Conservation (phyloP, 345 rosid species). For the Orychophragmus violaceus region DNA sequence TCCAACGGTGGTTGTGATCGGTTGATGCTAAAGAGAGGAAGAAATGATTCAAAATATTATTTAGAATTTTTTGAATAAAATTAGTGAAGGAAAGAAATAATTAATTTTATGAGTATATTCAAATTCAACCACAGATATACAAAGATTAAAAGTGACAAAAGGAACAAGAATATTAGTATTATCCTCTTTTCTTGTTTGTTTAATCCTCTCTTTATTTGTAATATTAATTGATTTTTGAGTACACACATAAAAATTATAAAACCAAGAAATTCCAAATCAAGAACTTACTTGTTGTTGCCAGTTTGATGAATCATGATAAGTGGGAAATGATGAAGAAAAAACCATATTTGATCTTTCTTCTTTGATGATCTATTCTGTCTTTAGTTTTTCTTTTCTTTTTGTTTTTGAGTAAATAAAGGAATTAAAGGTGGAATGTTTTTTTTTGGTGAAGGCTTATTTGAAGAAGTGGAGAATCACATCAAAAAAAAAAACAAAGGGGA, state of each 20-base stretch:
- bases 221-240: slow-evolving; percentile 4
- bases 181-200: slow-evolving; percentile 21
- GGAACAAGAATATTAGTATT: slow-evolving; percentile 34
- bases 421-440: slow-evolving; percentile 13
- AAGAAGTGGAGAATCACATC: slow-evolving; percentile 31
- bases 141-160: slow-evolving; percentile 30
- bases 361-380: slow-evolving; percentile 21
- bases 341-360: slow-evolving; percentile 30
- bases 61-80: slow-evolving; percentile 7
- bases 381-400: neutral
- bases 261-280: neutral
- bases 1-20: slow-evolving; percentile 36
- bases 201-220: slow-evolving; percentile 1
- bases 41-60: slow-evolving; percentile 1
- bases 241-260: neutral
- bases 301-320: slow-evolving; percentile 32
- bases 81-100: slow-evolving; percentile 5
- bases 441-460: slow-evolving; percentile 15
- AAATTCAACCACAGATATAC: slow-evolving; percentile 32
- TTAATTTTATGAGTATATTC: slow-evolving; percentile 32
- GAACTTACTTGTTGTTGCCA: slow-evolving; percentile 39
- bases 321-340: slow-evolving; percentile 32
- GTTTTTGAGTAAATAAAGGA: slow-evolving; percentile 17
- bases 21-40: slow-evolving; percentile 28
- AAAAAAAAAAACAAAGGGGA: slow-evolving; percentile 15